These are phyloP conservation scores for Macadamia integrifolia DNA, from an alignment of 164 flowering plant genomes.

Conservation along the genomic window DNA sequence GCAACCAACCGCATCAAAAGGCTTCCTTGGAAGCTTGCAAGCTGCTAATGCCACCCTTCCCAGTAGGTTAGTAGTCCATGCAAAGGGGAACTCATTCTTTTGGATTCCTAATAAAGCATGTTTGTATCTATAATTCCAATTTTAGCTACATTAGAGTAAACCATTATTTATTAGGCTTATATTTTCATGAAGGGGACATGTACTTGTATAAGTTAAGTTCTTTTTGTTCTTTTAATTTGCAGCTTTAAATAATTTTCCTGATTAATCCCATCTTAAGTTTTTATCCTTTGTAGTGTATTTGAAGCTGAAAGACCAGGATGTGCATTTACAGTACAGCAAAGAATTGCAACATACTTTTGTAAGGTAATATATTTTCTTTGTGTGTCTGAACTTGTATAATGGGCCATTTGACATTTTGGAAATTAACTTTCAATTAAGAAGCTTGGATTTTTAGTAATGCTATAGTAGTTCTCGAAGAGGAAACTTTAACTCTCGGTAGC, in stretches of 20 bases:
- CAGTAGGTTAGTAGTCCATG: constrained; percentile 54
- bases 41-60: constrained; percentile 69
- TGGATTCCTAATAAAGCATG: neutral
- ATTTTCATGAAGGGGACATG: neutral
- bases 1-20: constrained; percentile 48
- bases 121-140: neutral
- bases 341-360: constrained; percentile 37
- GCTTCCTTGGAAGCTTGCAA: constrained; percentile 55
- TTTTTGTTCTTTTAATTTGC: neutral
- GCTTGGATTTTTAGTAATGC: neutral
- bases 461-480: no score
- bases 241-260: no score
- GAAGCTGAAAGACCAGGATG: constrained; percentile 43
- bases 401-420: neutral
- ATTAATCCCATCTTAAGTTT: no score
- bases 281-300: constrained; percentile 27
- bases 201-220: neutral
- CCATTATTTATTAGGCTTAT: neutral
- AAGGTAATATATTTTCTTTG: constrained; percentile 40
- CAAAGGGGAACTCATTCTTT: neutral
- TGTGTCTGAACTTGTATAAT: neutral
- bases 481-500: no score
- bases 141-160: neutral
- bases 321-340: constrained; percentile 26
- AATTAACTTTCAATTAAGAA: neutral